Evolutionary conservation across 805 yeast species (phyloP), one percentile per base, ranked within the genome.

Genomic region (Huiozyma naganishii): DNA sequence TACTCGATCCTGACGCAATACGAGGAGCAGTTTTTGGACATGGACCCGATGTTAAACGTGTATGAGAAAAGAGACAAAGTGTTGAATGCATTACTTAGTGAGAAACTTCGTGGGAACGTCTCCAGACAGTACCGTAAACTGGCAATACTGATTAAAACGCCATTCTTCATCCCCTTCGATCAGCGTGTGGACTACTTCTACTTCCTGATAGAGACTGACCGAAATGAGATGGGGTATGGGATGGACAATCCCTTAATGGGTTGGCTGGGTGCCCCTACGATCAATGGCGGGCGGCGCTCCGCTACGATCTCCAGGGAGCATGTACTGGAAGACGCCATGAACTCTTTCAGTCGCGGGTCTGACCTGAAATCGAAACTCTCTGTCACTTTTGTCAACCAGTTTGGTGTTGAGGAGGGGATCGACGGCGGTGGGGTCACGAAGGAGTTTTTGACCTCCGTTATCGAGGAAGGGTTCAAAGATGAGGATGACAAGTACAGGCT

Each of bases 361-460:
- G 64, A 65, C 4, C 74, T 89, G 58, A 87, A 83, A 53, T 57
- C 71, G 7, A 70, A 68, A 32, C 60, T 89, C 7, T 66, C 74
- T 1, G 87, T 92, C 1, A 71, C 72, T 11, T 88, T 92, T 56
- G 67, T 68, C 33, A 83, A 85, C 53, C 74, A 82, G 44, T 76
- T 79, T 63, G 95, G 89, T 1, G 67, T 66, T 11, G 74, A 68
- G 32, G 97, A 90, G 58, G 98, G 98, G 1, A 82, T 90, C 37
- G 98, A 90, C 61, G 98, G 98, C 6, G 98, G 97, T 9, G 98
- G 98, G 1, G 68, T 90, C 27, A 89, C 97, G 0, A 89, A 90
- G 59, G 98, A 90, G 55, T 79, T 92, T 49, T 65, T 90, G 44
- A 87, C 90, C 2, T 69, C 81, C 41, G 79, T 87, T 0, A 76